Evolutionary conservation across 805 yeast species (phyloP).

Genomic region (Cyberlindnera mrakii): DNA sequence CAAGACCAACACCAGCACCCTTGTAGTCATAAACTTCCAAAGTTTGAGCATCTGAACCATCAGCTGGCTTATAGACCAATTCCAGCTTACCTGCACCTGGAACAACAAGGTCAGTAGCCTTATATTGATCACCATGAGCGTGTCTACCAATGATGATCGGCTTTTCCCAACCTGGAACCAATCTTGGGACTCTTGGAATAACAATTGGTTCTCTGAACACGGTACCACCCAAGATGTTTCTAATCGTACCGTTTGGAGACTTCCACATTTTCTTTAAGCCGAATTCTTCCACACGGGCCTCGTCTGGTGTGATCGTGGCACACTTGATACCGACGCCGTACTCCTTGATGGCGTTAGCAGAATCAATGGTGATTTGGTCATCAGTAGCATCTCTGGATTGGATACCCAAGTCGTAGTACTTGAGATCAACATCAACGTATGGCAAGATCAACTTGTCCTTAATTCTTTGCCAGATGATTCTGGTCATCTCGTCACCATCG

Average conservation of each 20-base stretch:
- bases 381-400: conserved; percentile 81
- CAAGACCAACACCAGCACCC: conserved; percentile 70
- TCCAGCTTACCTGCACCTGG: conserved; percentile 77
- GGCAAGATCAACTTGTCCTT: conserved; percentile 83
- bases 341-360: conserved; percentile 83
- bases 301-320: conserved; percentile 98
- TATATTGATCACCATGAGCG: conserved; percentile 95
- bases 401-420: conserved; percentile 88
- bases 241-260: conserved; percentile 94
- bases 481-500: conserved; percentile 98
- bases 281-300: conserved; percentile 90
- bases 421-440: conserved; percentile 78
- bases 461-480: conserved; percentile 91
- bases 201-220: conserved; percentile 96
- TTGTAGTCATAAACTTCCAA: conserved; percentile 63
- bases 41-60: conserved; percentile 50
- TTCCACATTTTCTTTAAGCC: conserved; percentile 93
- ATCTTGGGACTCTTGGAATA: conserved; percentile 79
- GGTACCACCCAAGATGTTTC: conserved; percentile 93
- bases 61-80: conserved; percentile 65
- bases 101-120: conserved; percentile 80
- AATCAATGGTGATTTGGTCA: conserved; percentile 83
- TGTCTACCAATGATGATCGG: conserved; percentile 97
- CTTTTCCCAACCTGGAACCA: conserved; percentile 88
- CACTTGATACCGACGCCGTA: conserved; percentile 94